Percentiles rank a stretch among this genome's conserved stretches.
phyloP scores from a whole-genome alignment of 306 rosid genomes.

The Hippophae tibetana region DNA sequence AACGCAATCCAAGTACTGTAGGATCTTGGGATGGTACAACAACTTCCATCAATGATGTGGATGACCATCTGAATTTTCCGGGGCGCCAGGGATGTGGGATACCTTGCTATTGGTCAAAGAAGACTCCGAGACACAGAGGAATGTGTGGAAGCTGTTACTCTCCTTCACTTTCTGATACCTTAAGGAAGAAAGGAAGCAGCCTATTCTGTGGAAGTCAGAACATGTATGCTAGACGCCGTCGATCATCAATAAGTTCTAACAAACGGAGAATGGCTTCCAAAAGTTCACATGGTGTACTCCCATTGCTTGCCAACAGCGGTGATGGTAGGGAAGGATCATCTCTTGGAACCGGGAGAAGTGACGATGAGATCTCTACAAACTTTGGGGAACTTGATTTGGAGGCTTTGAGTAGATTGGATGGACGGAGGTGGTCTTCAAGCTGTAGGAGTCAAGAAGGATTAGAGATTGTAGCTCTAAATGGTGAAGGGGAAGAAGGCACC shows the following conservation, averaged over 20 bases:
- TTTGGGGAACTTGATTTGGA: conserved; percentile 96
- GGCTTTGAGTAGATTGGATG: conserved; percentile 92
- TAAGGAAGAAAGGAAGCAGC: conserved; percentile 78
- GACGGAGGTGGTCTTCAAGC: conserved; percentile 93
- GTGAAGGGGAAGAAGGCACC: conserved; percentile 67
- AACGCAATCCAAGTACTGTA: conserved; percentile 63
- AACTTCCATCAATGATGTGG: conserved; percentile 64
- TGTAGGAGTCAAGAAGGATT: conserved; percentile 87
- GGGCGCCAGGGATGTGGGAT: conserved; percentile 90
- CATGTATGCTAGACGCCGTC: conserved; percentile 42
- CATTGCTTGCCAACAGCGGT: conserved; percentile 57
- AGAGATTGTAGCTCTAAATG: conserved; percentile 68
- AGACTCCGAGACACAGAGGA: conserved; percentile 59
- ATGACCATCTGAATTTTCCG: conserved; percentile 60
- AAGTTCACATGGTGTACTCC: conserved; percentile 70
- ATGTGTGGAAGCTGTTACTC: conserved; percentile 70
- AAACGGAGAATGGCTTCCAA: conserved; percentile 45
- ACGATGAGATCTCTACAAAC: conserved; percentile 84
- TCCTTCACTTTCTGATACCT: conserved; percentile 77
- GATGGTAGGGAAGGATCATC: conserved; percentile 72
- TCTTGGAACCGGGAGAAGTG: conserved; percentile 75
- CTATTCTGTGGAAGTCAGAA: conserved; percentile 66
- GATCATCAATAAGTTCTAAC: conserved; percentile 39
- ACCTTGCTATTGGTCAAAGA: conserved; percentile 90
- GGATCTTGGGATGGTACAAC: conserved; percentile 92